Evolutionary conservation across 495 filamentous ascomycete species (phyloP).

Genomic region (Neurospora sp.): DNA sequence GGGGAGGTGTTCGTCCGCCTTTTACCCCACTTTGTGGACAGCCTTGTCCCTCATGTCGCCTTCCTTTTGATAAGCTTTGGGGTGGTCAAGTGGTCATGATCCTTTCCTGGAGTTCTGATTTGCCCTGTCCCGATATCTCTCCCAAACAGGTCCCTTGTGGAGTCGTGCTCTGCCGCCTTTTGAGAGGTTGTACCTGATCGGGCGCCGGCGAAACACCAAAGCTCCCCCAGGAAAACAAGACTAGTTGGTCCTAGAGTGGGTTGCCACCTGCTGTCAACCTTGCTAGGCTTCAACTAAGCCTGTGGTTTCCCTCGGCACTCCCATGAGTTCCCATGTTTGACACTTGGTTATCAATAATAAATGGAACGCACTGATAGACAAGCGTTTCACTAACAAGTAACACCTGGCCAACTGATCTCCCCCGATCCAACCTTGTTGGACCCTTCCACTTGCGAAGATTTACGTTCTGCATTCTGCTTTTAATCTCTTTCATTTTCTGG

Average conservation of each 20-base stretch:
- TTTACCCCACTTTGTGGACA: neutral
- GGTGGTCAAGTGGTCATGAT: neutral
- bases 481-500: neutral
- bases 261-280: constrained; percentile 1
- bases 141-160: neutral
- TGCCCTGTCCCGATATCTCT: neutral
- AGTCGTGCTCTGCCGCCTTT: neutral
- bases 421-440: neutral
- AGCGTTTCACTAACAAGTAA: neutral
- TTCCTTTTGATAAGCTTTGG: neutral
- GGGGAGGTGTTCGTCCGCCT: neutral
- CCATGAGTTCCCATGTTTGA: neutral
- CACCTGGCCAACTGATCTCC: neutral
- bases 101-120: neutral
- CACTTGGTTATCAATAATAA: neutral
- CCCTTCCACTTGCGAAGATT: neutral
- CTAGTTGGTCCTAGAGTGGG: neutral
- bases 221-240: neutral
- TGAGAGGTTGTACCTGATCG: neutral
- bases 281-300: neutral
- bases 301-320: neutral
- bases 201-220: neutral
- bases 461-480: neutral
- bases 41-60: neutral
- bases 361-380: neutral